Evolutionary conservation across 306 rosid species (phyloP).

Genomic region (Prunus mongolica): DNA sequence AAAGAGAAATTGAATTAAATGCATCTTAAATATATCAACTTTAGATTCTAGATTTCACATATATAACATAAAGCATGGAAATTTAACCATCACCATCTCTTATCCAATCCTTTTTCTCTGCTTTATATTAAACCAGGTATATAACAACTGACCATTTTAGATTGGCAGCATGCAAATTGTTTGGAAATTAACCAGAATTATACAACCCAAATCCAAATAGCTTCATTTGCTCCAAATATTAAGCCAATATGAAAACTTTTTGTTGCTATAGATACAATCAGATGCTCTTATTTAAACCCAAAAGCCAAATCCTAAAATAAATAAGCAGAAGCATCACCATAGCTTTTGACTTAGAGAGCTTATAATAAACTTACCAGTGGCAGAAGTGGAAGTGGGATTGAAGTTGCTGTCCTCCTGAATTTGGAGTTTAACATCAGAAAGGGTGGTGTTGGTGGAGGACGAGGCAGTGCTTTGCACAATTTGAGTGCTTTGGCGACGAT

Average conservation of each 20-base stretch:
- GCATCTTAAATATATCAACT: background rate
- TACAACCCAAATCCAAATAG: background rate
- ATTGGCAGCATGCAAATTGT: background rate
- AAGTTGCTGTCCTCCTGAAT: slow-evolving; percentile 13
- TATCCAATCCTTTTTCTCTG: background rate
- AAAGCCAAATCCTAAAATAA: background rate
- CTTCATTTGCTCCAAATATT: background rate
- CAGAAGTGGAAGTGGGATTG: slow-evolving; percentile 27
- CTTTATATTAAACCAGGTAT: background rate
- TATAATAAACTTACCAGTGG: slow-evolving; percentile 27
- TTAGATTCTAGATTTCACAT: background rate
- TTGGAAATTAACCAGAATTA: background rate
- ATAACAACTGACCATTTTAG: background rate
- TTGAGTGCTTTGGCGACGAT: slow-evolving; percentile 5
- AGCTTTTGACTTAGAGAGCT: background rate
- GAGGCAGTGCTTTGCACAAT: slow-evolving; percentile 5
- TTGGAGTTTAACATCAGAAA: slow-evolving; percentile 33
- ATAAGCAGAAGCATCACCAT: background rate
- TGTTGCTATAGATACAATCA: background rate
- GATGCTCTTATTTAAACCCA: background rate
- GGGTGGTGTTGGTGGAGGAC: slow-evolving; percentile 29
- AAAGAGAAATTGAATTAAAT: background rate
- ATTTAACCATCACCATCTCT: background rate
- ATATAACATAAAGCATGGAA: background rate
- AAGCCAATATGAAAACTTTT: background rate